Evolutionary conservation across 208 protist species (phyloP), one percentile per base, ranked within the genome.

Genomic region (Acanthamoeba castellanii): DNA sequence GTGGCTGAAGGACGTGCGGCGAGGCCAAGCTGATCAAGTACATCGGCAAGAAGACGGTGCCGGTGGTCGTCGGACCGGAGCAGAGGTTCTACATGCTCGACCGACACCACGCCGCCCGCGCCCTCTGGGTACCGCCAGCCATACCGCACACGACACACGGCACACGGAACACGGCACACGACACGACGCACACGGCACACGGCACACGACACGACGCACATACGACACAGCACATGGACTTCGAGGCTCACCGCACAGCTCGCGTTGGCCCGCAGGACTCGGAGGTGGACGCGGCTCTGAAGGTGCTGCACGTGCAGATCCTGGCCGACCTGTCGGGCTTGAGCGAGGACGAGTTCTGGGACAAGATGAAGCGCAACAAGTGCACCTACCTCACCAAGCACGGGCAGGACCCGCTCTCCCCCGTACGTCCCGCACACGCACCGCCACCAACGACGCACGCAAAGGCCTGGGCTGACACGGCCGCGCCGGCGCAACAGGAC

Each of bases 371-470:
- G 59, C 84, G 84, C 30, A 90, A 90, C 84, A 59, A 66, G 34
- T 90, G 84, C 52, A 90, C 84, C 52, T 90, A 90, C 52, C 84
- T 90, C 84, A 90, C 84, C 50, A 90, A 90, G 59, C 64, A 90
- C 42, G 84, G 84, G 8, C 42, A 90, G 59, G 84, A 90, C 52
- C 84, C 52, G 50, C 59, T 90, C 34, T 68, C 84, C 16, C 84
- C 84, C 22, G 84, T 90, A 90, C 52, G 81, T 1, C 9, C 9
- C 68, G 1, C n/a, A 4, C n/a, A 72, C 30, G n/a, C 66, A 37
- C 66, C 66, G 9, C 30, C 37, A 37, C 37, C 37, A 37, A 37
- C 37, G 37, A 3, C 37, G 37, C 37, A 37, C 37, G 37, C n/a
- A n/a, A n/a, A n/a, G n/a, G n/a, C n/a, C n/a, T n/a, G n/a, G 59